Evolutionary conservation across 2,329 filamentous ascomycete species (phyloP).

Genomic region (Tolypocladium endophyticum): DNA sequence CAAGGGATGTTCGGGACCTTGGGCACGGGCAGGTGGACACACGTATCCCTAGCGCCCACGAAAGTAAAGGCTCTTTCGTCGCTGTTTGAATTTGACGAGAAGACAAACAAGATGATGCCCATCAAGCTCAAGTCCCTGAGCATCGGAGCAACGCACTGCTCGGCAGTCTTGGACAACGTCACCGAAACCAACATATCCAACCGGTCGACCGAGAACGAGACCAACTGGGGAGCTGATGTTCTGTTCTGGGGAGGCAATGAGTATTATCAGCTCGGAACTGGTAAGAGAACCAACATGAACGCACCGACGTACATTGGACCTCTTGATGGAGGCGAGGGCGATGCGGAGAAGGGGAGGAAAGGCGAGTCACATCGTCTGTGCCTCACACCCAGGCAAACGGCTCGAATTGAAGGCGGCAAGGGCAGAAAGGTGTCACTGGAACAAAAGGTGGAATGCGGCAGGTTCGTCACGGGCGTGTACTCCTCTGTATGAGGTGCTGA

Average conservation of each 20-base stretch:
- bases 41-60: conserved; percentile 64
- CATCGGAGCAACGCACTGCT: conserved; percentile 69
- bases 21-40: conserved; percentile 82
- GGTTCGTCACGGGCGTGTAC: conserved; percentile 74
- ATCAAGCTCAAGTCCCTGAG: conserved; percentile 67
- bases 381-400: conserved; percentile 66
- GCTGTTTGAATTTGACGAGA: conserved; percentile 80
- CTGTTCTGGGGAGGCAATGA: conserved; percentile 95
- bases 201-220: conserved; percentile 51
- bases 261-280: conserved; percentile 83
- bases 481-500: conserved; percentile 39
- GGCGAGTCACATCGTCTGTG: conserved; percentile 65
- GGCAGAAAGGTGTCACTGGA: conserved; percentile 67
- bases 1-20: conserved; percentile 75
- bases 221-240: conserved; percentile 81
- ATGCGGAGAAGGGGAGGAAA: conserved; percentile 47
- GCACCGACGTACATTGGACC: conserved; percentile 71
- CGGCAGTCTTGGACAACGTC: conserved; percentile 75
- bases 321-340: conserved; percentile 51
- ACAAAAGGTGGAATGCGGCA: conserved; percentile 81
- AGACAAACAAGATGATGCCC: conserved; percentile 53
- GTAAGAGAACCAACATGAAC: conserved; percentile 71
- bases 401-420: conserved; percentile 48
- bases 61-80: conserved; percentile 79
- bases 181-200: conserved; percentile 50